Evolutionary conservation across 2,329 filamentous ascomycete species (phyloP).

Genomic region (Aspergillus aculeatus): DNA sequence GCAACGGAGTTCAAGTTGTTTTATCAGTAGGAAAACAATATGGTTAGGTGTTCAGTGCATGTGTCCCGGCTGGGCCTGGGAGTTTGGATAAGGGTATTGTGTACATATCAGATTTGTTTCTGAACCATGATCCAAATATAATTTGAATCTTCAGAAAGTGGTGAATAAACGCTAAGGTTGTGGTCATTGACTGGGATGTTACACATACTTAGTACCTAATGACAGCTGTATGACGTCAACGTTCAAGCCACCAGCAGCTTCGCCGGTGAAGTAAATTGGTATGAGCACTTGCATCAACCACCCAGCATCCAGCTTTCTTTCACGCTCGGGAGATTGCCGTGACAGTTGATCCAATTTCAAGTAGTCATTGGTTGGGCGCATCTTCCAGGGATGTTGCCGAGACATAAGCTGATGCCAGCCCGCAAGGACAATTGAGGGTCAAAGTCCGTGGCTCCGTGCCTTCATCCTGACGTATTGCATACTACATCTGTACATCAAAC

Average conservation of each 20-base stretch:
- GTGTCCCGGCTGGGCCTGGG: not conserved
- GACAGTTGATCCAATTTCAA: not conserved
- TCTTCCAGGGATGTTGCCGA: not conserved
- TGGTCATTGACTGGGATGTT: no score
- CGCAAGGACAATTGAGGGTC: not conserved
- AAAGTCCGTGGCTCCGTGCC: not conserved
- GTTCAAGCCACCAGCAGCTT: not conserved
- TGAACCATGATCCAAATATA: no score
- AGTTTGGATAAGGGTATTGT: not conserved
- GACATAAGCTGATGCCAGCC: not conserved
- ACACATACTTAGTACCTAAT: not conserved
- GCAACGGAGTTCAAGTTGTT: not conserved
- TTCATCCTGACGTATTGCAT: constrained; percentile 6
- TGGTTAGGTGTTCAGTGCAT: not conserved
- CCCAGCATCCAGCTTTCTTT: not conserved
- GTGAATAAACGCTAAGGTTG: no score
- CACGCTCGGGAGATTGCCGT: not conserved
- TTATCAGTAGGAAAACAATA: not conserved
- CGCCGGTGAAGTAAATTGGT: not conserved
- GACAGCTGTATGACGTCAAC: not conserved
- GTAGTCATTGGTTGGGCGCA: not conserved
- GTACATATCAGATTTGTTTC: not conserved
- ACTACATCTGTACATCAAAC: not conserved
- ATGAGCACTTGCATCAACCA: not conserved
- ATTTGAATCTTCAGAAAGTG: no score